A percentile compares a stretch with the other conserved stretches of the same genome.
Conservation (phyloP, 192 early-diverging fungal genomes). For the Entophlyctis luteolus region DNA sequence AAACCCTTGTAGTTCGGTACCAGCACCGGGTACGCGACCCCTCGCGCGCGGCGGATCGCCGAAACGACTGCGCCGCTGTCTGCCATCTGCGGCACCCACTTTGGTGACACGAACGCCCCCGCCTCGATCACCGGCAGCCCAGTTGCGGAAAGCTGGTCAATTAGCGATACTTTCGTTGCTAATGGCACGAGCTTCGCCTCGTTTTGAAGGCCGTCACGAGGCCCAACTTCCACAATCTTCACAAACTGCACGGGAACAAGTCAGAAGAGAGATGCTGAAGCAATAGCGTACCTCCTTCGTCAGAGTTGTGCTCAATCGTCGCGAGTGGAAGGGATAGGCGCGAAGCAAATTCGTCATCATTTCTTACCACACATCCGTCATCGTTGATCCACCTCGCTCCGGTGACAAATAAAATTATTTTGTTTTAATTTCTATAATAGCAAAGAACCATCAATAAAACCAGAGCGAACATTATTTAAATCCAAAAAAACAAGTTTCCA, state of each 20-base stretch:
- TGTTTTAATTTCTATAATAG: too few species aligned
- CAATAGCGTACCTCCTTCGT: too few species aligned
- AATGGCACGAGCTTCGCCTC: conserved; percentile 81
- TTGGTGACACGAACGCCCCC: conserved; percentile 91
- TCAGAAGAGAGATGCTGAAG: too few species aligned
- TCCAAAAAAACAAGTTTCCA: too few species aligned
- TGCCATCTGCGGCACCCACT: conserved; percentile 93
- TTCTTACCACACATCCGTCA: too few species aligned
- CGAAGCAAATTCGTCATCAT: too few species aligned
- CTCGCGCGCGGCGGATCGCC: conserved; percentile 54
- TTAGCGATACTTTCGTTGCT: conserved; percentile 79
- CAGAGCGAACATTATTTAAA: too few species aligned
- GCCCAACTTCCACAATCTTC: conserved; percentile 93
- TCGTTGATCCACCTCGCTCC: too few species aligned
- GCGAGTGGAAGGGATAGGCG: too few species aligned
- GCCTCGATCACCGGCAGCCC: conserved; percentile 84
- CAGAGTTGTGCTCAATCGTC: too few species aligned
- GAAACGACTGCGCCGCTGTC: conserved; percentile 75
- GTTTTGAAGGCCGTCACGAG: conserved; percentile 95
- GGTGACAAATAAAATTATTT: too few species aligned
- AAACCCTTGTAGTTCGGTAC: conserved; percentile 79
- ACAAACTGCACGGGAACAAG: conserved; percentile 48
- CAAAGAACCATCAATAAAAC: too few species aligned
- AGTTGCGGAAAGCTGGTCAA: conserved; percentile 68
- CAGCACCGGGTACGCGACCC: conserved; percentile 84